phyloP scores from a whole-genome alignment of 768 basidiomycete genomes.

The Suillus tomentosus region DNA sequence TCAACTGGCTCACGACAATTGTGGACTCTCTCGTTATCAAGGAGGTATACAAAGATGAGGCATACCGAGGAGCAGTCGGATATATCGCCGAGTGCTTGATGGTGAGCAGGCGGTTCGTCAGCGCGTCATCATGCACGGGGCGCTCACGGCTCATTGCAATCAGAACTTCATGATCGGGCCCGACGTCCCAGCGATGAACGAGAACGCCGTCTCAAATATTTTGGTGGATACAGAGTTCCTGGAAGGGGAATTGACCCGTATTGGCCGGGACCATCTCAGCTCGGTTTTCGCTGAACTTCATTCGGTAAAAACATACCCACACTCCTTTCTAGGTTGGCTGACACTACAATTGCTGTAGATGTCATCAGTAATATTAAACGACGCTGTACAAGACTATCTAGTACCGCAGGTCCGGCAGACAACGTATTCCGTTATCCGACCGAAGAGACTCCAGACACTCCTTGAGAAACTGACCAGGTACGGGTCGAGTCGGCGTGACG shows the following conservation, averaged over 20 bases:
- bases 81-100: conserved; percentile 88
- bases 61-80: conserved; percentile 84
- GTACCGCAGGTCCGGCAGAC: conserved; percentile 68
- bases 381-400: conserved; percentile 79
- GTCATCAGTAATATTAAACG: conserved; percentile 68
- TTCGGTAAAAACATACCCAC: conserved; percentile 50
- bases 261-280: conserved; percentile 69
- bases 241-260: conserved; percentile 80
- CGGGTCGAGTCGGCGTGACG: conserved; percentile 63
- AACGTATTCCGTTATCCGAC: conserved; percentile 65
- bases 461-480: conserved; percentile 79
- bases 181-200: conserved; percentile 79
- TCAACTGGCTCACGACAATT: conserved; percentile 95
- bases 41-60: conserved; percentile 84
- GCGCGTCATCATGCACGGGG: not conserved
- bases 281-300: conserved; percentile 80
- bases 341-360: conserved; percentile 44
- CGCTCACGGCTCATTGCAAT: conserved; percentile 1
- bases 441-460: conserved; percentile 69
- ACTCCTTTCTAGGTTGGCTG: conserved; percentile 8
- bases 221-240: conserved; percentile 86
- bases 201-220: conserved; percentile 86
- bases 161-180: conserved; percentile 81
- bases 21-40: conserved; percentile 89
- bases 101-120: conserved; percentile 49